phyloP scores from a whole-genome alignment of 306 rosid species.

The Nissolia schottii region DNA sequence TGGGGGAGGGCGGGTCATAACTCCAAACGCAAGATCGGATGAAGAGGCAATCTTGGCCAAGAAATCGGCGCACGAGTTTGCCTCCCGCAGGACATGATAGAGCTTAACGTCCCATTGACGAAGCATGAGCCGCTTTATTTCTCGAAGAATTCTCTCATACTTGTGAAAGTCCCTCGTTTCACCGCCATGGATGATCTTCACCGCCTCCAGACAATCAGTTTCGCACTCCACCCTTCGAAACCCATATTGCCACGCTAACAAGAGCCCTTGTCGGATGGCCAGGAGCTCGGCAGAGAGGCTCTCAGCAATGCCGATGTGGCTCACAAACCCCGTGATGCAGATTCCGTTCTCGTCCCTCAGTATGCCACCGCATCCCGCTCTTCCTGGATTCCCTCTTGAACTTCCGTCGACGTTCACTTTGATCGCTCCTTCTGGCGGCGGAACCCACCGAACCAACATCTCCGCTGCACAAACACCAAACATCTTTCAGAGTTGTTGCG shows the following conservation, averaged over 20 bases:
- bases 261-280: background rate
- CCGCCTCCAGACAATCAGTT: background rate
- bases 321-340: background rate
- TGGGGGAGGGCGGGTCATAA: background rate
- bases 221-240: background rate
- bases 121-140: background rate
- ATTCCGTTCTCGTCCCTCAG: too few relatives aligned
- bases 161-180: background rate
- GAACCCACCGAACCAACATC: background rate
- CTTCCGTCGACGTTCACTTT: background rate
- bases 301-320: background rate
- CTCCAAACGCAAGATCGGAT: background rate
- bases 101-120: background rate
- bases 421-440: background rate
- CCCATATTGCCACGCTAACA: background rate
- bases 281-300: background rate
- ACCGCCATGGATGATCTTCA: background rate
- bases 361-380: background rate
- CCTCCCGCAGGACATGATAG: background rate
- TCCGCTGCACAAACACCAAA: too few relatives aligned
- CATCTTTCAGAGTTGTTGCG: too few relatives aligned
- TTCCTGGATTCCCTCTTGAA: background rate
- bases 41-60: background rate
- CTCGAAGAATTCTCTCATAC: background rate
- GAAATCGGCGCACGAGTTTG: background rate